A percentile compares a stretch with the other conserved stretches of the same genome.
These are phyloP conservation scores for Ceratobasidium sp. DNA, from an alignment of 1,284 basidiomycete genomes.

Conservation along the genomic window DNA sequence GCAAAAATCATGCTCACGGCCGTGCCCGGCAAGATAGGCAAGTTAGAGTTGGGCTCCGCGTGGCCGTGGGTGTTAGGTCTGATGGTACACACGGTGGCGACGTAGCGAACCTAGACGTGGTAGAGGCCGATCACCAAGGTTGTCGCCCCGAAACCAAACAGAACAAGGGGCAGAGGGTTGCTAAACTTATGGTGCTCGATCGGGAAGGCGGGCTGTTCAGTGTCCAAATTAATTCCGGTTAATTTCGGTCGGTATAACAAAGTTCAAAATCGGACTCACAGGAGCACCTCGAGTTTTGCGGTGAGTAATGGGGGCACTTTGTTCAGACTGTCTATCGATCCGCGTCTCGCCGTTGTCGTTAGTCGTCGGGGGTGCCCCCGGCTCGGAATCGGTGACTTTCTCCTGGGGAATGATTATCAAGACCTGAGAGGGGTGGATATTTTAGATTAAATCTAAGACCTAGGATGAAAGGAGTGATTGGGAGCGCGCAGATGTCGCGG, in stretches of 20 bases:
- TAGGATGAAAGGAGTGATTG: conserved; percentile 23
- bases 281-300: neutral
- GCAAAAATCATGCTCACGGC: conserved; percentile 55
- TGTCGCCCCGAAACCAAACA: conserved; percentile 63
- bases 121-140: conserved; percentile 64
- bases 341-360: conserved; percentile 33
- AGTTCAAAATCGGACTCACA: conserved; percentile 7
- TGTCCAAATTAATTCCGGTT: neutral
- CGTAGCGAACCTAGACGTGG: conserved; percentile 55
- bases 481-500: conserved; percentile 19
- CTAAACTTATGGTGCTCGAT: conserved; percentile 56
- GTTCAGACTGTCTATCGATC: conserved; percentile 15
- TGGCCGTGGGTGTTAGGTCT: neutral
- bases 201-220: conserved; percentile 47
- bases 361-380: neutral
- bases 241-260: neutral
- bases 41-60: conserved; percentile 45
- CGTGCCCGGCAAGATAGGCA: conserved; percentile 54
- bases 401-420: conserved; percentile 8
- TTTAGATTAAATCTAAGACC: neutral
- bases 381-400: neutral
- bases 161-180: conserved; percentile 64
- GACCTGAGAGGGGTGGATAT: conserved; percentile 8
- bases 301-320: neutral
- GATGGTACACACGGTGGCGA: conserved; percentile 46